Percentiles rank a stretch among this genome's conserved stretches.
phyloP scores from a whole-genome alignment of 805 yeast species.

The Candida dajiaensis region DNA sequence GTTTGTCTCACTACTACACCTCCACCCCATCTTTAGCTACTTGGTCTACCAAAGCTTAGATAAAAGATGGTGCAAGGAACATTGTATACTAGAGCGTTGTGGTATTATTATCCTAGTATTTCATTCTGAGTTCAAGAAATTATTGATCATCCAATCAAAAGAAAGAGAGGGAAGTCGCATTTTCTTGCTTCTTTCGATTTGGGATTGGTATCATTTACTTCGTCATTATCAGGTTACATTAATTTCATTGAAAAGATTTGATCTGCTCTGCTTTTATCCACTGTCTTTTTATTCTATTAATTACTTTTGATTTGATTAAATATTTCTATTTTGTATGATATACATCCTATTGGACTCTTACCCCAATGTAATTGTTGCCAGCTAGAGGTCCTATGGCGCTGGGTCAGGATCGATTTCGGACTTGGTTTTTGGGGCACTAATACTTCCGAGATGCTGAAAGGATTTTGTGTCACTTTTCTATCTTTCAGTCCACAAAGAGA shows the following conservation, averaged over 20 bases:
- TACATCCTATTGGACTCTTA: background rate
- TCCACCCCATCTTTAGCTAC: conserved; percentile 46
- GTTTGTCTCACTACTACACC: conserved; percentile 35
- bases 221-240: background rate
- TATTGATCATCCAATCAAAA: background rate
- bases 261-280: background rate
- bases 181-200: background rate
- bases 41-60: conserved; percentile 48
- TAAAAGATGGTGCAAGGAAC: background rate
- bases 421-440: too few relatives aligned
- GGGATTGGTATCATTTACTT: background rate
- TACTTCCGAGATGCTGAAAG: too few relatives aligned
- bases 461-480: background rate
- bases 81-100: background rate
- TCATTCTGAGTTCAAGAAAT: background rate
- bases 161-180: background rate
- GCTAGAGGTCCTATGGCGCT: too few relatives aligned
- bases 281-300: background rate
- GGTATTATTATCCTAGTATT: background rate
- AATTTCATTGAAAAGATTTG: background rate
- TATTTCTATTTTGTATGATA: background rate
- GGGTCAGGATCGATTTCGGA: too few relatives aligned
- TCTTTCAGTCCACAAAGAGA: background rate
- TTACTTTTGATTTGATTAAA: background rate
- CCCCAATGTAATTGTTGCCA: background rate